Evolutionary conservation across 2,329 filamentous ascomycete species (phyloP).

Genomic region (Parastagonospora avenae): DNA sequence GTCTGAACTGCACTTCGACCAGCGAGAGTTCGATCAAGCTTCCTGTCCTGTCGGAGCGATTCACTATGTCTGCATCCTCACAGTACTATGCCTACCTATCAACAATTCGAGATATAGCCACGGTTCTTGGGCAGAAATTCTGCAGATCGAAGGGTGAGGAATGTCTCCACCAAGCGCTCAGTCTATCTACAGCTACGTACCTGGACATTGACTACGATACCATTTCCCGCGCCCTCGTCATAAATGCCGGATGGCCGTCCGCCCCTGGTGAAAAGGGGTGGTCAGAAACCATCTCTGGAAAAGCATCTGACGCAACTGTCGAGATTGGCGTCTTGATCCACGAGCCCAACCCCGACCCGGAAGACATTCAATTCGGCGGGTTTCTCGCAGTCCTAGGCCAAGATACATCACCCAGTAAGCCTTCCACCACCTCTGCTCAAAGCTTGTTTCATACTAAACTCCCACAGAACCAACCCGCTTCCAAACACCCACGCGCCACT

Average conservation of each 20-base stretch:
- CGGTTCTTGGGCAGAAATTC: background rate
- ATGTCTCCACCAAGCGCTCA: constrained; percentile 59
- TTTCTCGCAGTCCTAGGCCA: constrained; percentile 79
- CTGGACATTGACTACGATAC: constrained; percentile 81
- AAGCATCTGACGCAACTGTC: constrained; percentile 58
- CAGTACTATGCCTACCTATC: constrained; percentile 72
- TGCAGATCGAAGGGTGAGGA: constrained; percentile 37
- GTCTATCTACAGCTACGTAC: constrained; percentile 61
- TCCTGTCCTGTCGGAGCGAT: constrained; percentile 61
- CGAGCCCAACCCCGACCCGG: constrained; percentile 67
- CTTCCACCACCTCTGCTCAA: background rate
- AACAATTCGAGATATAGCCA: background rate
- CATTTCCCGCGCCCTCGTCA: constrained; percentile 66
- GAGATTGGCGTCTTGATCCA: constrained; percentile 81
- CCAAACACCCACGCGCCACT: constrained; percentile 83
- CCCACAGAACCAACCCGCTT: constrained; percentile 73
- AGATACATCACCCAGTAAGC: constrained; percentile 67
- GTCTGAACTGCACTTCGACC: constrained; percentile 60
- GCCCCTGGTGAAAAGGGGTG: constrained; percentile 44
- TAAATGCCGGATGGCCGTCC: constrained; percentile 67
- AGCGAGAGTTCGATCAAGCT: constrained; percentile 67
- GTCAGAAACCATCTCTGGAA: constrained; percentile 51
- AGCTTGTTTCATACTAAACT: constrained; percentile 2
- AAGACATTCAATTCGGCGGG: constrained; percentile 80
- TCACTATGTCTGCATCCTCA: constrained; percentile 65